Percentiles rank a stretch among this genome's conserved stretches.
These are phyloP conservation scores for Chrysoporthe puriensis DNA, from an alignment of 2,329 filamentous ascomycete genomes.

Conservation along the genomic window DNA sequence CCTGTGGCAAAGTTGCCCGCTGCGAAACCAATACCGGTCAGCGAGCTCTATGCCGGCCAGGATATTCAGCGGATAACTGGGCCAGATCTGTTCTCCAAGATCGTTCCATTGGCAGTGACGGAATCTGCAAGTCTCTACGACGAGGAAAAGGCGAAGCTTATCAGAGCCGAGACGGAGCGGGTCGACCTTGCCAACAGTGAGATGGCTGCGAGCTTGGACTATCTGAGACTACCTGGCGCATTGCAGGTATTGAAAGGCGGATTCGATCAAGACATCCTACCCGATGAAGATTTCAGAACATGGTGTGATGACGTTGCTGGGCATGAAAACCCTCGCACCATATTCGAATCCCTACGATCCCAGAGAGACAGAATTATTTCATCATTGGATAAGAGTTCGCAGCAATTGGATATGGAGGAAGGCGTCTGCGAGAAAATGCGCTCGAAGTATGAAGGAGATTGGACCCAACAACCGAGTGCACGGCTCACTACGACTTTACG, in stretches of 20 bases:
- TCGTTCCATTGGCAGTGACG: constrained; percentile 93
- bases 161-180: constrained; percentile 90
- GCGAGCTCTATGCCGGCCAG: constrained; percentile 93
- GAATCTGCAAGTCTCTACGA: constrained; percentile 97
- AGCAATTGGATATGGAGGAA: constrained; percentile 95
- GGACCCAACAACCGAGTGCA: constrained; percentile 96
- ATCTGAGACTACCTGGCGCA: constrained; percentile 85
- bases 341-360: constrained; percentile 77
- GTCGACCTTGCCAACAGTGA: constrained; percentile 93
- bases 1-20: constrained; percentile 89
- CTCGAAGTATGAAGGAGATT: constrained; percentile 92
- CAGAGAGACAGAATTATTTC: constrained; percentile 77
- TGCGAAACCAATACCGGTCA: constrained; percentile 95
- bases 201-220: constrained; percentile 94
- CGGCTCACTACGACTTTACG: constrained; percentile 85
- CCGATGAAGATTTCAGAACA: constrained; percentile 87
- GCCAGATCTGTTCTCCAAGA: constrained; percentile 94
- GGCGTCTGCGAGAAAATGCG: constrained; percentile 99
- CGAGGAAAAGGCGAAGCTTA: constrained; percentile 95
- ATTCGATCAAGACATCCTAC: constrained; percentile 83
- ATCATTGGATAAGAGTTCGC: constrained; percentile 77
- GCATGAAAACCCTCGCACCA: constrained; percentile 76
- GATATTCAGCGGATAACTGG: constrained; percentile 97
- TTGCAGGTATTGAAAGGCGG: constrained; percentile 91
- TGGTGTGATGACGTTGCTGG: constrained; percentile 95